Conservation (phyloP, 257 asterid genomes). For the Agastache rugosa region DNA sequence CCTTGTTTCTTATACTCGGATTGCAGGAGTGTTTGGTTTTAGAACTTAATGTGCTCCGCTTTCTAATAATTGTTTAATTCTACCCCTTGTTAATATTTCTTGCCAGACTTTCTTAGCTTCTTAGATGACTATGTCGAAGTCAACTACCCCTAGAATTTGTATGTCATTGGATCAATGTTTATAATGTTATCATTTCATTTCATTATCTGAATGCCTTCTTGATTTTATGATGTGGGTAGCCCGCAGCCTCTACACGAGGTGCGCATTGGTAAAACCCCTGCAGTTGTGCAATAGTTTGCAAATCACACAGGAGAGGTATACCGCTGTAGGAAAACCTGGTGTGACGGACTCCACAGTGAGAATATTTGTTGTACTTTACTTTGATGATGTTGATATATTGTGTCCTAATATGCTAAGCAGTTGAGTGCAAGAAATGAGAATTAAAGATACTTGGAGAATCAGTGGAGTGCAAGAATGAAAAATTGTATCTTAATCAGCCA, state of each 20-base stretch:
- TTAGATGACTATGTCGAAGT: slow-evolving; percentile 33
- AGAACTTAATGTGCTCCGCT: slow-evolving; percentile 31
- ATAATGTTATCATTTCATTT: slow-evolving; percentile 26
- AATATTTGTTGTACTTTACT: slow-evolving; percentile 6
- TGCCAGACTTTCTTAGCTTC: slow-evolving; percentile 33
- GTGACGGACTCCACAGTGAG: no score
- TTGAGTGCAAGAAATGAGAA: slow-evolving; percentile 34
- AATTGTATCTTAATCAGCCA: background rate
- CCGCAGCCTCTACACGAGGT: no score
- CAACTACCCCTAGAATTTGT: slow-evolving; percentile 29
- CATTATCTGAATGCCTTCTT: background rate
- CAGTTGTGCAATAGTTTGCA: no score
- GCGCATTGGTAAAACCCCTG: no score
- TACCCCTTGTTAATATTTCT: slow-evolving; percentile 37
- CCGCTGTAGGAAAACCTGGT: no score
- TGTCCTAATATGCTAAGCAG: background rate
- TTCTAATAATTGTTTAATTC: slow-evolving; percentile 37
- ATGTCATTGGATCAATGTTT: background rate
- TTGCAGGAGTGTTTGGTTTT: slow-evolving; percentile 35
- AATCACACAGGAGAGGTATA: no score
- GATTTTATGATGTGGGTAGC: background rate
- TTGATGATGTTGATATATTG: background rate
- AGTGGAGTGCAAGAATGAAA: slow-evolving; percentile 6
- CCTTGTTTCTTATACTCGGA: slow-evolving; percentile 6
- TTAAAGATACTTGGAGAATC: background rate